Evolutionary conservation across 2,329 filamentous ascomycete genomes (phyloP), one percentile per base, ranked within the genome.

Genomic region (Tolypocladium inflatum): DNA sequence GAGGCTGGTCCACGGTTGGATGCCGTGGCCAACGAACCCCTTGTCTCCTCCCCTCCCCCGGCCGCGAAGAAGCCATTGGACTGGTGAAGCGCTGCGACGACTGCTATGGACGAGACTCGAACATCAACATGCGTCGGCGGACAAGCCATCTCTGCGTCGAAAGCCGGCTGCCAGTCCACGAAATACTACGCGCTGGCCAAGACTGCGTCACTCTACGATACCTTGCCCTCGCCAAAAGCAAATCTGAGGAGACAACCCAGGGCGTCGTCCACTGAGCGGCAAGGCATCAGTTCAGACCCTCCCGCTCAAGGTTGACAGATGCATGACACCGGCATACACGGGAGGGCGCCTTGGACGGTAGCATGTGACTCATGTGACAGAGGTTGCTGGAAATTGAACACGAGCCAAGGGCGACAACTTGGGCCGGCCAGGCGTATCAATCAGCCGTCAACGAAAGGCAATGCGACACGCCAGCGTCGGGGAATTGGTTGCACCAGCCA

Each of bases 41-140:
- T 64, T 45, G 58, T 61, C 35, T 62, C 63, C 21, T 64, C 63
- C 41, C 59, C 62, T 51, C 62, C 60, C 8, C 62, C 66, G 41
- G 61, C 65, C 51, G 60, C 66, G 9, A 71, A 66, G 61, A 71
- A 72, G 58, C 67, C 68, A 3, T 53, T 76, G 53, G 74, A 76
- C 57, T 76, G 74, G 74, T 76, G 66, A 74, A 54, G 56, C 42
- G 2, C 35, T 41, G 17, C 54, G 38, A 33, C 19, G 37, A 33
- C 38, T 37, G 21, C 30, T 6, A 13, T 45, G 37, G 38, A 52
- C 17, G 21, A 15, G 26, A 26, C 33, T 8, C 21, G 33, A 42
- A 35, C 37, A 33, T 30, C 38, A n/a, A 33, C 37, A 19, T 30
- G 33, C 35, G 17, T 19, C 21, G 10, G 52, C 52, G 23, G 52